Evolutionary conservation across 2,329 filamentous ascomycete species (phyloP), one percentile per base, ranked within the genome.

Genomic region (Arthroderma uncinatum): DNA sequence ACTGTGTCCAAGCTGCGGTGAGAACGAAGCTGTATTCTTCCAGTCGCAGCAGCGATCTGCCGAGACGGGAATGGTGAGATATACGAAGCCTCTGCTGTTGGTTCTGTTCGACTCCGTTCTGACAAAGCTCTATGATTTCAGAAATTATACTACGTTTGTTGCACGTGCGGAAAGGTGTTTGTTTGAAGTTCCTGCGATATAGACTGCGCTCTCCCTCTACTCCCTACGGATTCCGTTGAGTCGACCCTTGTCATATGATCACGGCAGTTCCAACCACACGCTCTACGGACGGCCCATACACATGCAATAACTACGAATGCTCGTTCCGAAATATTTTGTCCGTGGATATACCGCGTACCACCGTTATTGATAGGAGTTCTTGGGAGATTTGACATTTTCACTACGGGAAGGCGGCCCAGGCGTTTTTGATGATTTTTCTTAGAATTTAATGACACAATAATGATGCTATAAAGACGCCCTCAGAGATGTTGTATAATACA

Each of bases 11-110:
- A 81, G 79, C 64, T 98, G 94, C 78, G 80, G 82, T 63, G 87
- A 93, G 72, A 83, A 84, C 65, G 91, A 97, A 75, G 90, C 91
- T 48, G 94, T 98, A 59, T 98, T 95, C 77, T 98, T 98, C 78
- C 93, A 98, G 77, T 96, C 91, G 61, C 93, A 98, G 71, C 91
- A 97, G 77, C 87, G 93, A 74, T 95, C 87, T 64, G 89, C 89
- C 53, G 91, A 97, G 73, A 98, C 93, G 47, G 93, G 93, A 76
- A 98, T 98, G 93, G 93, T 97, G 74, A 79, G 87, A 64, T 53
- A 25, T 8, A 37, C n/a, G 25, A 36, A 14, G 40, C 23, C 5
- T 14, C 14, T 53, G 19, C 30, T 19, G 12, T 50, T n/a, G 58
- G 4, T 57, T 23, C 42, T 53, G 30, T 42, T 25, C 57, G 8